phyloP scores from a whole-genome alignment of 768 basidiomycete species.

The Auriscalpium microsporum region DNA sequence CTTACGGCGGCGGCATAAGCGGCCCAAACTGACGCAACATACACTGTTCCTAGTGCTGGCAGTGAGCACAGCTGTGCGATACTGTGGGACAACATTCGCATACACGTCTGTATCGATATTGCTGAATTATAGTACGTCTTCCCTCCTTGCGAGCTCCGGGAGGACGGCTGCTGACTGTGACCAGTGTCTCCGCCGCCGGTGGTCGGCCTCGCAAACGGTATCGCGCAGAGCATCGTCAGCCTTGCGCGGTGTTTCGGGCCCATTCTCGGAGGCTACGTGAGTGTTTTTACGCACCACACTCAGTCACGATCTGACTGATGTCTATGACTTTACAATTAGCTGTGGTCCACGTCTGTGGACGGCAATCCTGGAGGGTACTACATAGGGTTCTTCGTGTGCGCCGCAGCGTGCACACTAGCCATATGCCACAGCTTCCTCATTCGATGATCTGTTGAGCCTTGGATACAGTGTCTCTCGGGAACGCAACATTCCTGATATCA shows the following conservation, averaged over 20 bases:
- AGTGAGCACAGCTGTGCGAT: constrained; percentile 39
- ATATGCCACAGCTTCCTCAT: constrained; percentile 5
- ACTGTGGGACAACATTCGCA: constrained; percentile 79
- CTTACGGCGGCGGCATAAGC: constrained; percentile 7
- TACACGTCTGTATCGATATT: constrained; percentile 89
- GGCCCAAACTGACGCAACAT: constrained; percentile 81
- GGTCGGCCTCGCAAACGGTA: constrained; percentile 88
- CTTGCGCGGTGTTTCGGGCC: constrained; percentile 88
- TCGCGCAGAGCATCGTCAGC: constrained; percentile 93
- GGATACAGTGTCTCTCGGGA: not conserved
- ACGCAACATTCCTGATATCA: too few species aligned
- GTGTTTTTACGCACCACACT: constrained; percentile 17
- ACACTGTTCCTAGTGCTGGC: constrained; percentile 48
- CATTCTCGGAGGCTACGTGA: constrained; percentile 73
- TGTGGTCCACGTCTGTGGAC: constrained; percentile 12
- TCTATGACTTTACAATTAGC: too few species aligned
- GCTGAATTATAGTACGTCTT: constrained; percentile 65
- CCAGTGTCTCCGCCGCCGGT: constrained; percentile 86
- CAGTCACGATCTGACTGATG: not conserved
- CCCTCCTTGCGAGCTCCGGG: not conserved
- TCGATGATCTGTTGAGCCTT: constrained; percentile 3
- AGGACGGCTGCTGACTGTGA: constrained; percentile 6
- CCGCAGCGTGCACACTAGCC: constrained; percentile 3
- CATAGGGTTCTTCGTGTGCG: constrained; percentile 7
- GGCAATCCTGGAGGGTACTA: constrained; percentile 6